phyloP scores from a whole-genome alignment of 768 basidiomycete species.

The Collybiopsis luxurians region DNA sequence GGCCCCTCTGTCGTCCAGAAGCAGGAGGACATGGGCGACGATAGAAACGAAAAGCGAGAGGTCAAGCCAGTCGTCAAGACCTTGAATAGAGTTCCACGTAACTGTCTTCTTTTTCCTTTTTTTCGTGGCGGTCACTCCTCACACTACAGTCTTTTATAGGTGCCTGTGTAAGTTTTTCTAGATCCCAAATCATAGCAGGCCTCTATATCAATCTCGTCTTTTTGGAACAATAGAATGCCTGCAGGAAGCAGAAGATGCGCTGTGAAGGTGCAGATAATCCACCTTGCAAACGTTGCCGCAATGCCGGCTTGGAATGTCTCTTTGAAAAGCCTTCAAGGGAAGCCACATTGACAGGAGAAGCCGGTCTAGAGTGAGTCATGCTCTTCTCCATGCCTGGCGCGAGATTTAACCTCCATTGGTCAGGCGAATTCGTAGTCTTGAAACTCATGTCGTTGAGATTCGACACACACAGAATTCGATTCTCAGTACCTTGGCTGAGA shows the following conservation, averaged over 20 bases:
- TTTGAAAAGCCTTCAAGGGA: conserved; percentile 93
- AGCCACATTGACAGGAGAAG: conserved; percentile 84
- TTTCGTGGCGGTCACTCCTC: conserved; percentile 10
- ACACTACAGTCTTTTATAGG: conserved; percentile 41
- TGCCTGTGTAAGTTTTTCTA: conserved; percentile 62
- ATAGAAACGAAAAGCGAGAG: conserved; percentile 58
- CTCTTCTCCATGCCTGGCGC: not conserved
- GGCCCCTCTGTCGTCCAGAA: conserved; percentile 44
- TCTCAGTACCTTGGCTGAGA: conserved; percentile 75
- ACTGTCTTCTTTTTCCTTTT: conserved; percentile 31
- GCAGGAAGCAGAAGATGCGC: conserved; percentile 95
- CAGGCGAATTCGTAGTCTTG: conserved; percentile 89
- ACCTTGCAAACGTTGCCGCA: conserved; percentile 91
- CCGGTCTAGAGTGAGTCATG: conserved; percentile 76
- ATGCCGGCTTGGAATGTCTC: conserved; percentile 86
- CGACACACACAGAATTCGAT: conserved; percentile 71
- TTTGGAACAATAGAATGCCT: conserved; percentile 69
- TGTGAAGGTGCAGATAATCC: conserved; percentile 97
- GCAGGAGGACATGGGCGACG: conserved; percentile 53
- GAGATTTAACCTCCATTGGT: not conserved
- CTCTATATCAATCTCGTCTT: conserved; percentile 6
- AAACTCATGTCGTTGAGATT: conserved; percentile 83
- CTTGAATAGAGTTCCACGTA: conserved; percentile 85
- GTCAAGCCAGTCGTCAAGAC: conserved; percentile 74
- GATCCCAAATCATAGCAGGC: no score